Base-by-base conservation (phyloP, 768 basidiomycete species). In the Lentinula detonsa region DNA sequence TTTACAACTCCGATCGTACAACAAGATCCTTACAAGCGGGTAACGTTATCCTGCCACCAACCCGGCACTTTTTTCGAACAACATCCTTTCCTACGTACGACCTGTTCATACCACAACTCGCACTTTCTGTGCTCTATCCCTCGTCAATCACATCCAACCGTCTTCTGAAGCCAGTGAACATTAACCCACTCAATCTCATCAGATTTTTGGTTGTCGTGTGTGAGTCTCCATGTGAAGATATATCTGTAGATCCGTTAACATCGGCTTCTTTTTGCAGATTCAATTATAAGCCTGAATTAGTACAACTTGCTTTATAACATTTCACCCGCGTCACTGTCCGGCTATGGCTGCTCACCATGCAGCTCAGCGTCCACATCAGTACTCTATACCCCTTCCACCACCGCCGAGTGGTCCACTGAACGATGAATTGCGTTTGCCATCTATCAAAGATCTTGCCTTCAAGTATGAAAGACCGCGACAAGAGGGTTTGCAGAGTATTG, bases 401-500 rank as follows among this genome's bases (percentile, higher is more conserved):
- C 71, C 75, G 57, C 73, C 72, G 28, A 54, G 43, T 35, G 23
- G 57, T 23, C 8, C 21, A 21, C 33, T 34, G 21, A 63, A 78
- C 67, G 78, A 73, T 61, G 75, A 79, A 61, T 72, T 84, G 66
- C 85, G 86, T 42, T 80, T 89, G 4, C 88, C 88, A 0, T 87
- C 87, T 18, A 79, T 90, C 70, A 89, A 84, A 74, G 86, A 88
- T 68, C 79, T 91, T 69, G 86, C 88, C 70, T 88, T 90, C 64
- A 69, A 70, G 59, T 82, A 80, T 58, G 69, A 60, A n/a, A 66
- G 56, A 64, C 76, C 23, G 71, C 73, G 35, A 64, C 73, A 59
- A 18, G 67, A 69, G 1, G 69, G 69, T 45, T 67, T 71, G 33
- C 68, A 71, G 13, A 40, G 21, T n/a, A 13, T 28, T 21, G 23